Evolutionary conservation across 2,329 filamentous ascomycete species (phyloP).

Genomic region (Orbilia javanica): DNA sequence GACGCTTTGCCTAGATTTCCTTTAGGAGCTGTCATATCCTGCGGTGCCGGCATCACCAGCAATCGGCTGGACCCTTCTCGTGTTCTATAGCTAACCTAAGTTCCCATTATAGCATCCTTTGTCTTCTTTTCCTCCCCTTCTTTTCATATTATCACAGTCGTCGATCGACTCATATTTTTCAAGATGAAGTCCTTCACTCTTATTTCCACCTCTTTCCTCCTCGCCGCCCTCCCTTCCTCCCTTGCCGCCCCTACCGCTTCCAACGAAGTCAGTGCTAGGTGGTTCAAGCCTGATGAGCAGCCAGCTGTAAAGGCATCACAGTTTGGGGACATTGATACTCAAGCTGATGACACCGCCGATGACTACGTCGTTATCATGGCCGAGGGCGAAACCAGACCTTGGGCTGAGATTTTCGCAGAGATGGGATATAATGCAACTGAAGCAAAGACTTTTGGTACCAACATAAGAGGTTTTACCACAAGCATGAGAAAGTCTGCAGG

Average conservation of each 20-base stretch:
- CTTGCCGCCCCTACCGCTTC: constrained; percentile 40
- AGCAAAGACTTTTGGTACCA: constrained; percentile 64
- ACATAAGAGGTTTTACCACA: constrained; percentile 61
- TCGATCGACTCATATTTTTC: constrained; percentile 50
- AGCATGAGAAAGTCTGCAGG: constrained; percentile 54
- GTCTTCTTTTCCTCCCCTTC: not conserved
- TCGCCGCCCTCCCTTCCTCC: constrained; percentile 36
- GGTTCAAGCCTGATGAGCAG: constrained; percentile 35
- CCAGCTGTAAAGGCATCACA: constrained; percentile 18
- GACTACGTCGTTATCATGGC: constrained; percentile 61
- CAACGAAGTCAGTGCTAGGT: constrained; percentile 39
- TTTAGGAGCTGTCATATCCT: not conserved
- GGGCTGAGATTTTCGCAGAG: constrained; percentile 60
- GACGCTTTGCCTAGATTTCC: constrained; percentile 16
- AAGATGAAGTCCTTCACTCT: constrained; percentile 57
- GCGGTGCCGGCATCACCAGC: constrained; percentile 30
- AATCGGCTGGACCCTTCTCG: constrained; percentile 31
- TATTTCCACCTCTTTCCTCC: constrained; percentile 47
- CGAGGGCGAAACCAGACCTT: constrained; percentile 59
- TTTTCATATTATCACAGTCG: constrained; percentile 33
- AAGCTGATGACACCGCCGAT: constrained; percentile 35
- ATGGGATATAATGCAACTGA: constrained; percentile 61
- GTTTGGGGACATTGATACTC: constrained; percentile 8
- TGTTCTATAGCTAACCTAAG: constrained; percentile 4
- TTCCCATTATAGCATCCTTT: constrained; percentile 1